These are phyloP conservation scores for Flaveria trinervia DNA, from an alignment of 129 eudicot genomes.

Conservation along the genomic window DNA sequence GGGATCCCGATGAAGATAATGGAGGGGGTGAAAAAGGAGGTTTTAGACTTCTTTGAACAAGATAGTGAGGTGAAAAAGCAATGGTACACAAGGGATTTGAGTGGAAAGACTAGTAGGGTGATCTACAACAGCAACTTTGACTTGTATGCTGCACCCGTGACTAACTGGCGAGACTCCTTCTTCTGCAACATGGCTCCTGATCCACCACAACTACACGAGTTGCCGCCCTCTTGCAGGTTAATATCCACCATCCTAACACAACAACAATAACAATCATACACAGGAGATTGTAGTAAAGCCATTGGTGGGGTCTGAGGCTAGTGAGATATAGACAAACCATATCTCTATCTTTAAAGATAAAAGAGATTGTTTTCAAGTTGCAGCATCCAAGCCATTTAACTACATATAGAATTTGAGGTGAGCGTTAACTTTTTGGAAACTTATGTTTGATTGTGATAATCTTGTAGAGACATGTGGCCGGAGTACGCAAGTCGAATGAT, in stretches of 20 bases:
- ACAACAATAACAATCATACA: too few relatives aligned
- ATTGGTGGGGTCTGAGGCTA: too few relatives aligned
- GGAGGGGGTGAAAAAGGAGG: constrained; percentile 39
- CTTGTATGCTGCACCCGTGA: constrained; percentile 38
- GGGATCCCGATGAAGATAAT: constrained; percentile 41
- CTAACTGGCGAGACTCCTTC: constrained; percentile 63
- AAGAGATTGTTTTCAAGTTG: too few relatives aligned
- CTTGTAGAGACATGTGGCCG: constrained; percentile 37
- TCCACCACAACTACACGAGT: constrained; percentile 41
- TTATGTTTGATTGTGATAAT: neutral
- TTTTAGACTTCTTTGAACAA: constrained; percentile 40
- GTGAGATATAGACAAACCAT: too few relatives aligned
- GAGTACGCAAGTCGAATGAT: constrained; percentile 31
- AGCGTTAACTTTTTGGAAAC: neutral
- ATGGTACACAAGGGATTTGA: constrained; percentile 27
- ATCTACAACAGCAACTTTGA: constrained; percentile 45
- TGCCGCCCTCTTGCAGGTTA: constrained; percentile 67
- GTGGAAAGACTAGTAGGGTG: constrained; percentile 14
- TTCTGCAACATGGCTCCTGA: constrained; percentile 39
- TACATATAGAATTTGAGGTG: neutral
- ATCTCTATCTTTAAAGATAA: too few relatives aligned
- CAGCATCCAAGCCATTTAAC: neutral
- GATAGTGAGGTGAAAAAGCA: constrained; percentile 43
- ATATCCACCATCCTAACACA: neutral
- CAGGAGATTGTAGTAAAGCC: too few relatives aligned